Percentiles rank a stretch among this genome's conserved stretches.
These are phyloP conservation scores for Tylopilus plumbeoviolaceoides DNA, from an alignment of 768 basidiomycete species.

Conservation along the genomic window DNA sequence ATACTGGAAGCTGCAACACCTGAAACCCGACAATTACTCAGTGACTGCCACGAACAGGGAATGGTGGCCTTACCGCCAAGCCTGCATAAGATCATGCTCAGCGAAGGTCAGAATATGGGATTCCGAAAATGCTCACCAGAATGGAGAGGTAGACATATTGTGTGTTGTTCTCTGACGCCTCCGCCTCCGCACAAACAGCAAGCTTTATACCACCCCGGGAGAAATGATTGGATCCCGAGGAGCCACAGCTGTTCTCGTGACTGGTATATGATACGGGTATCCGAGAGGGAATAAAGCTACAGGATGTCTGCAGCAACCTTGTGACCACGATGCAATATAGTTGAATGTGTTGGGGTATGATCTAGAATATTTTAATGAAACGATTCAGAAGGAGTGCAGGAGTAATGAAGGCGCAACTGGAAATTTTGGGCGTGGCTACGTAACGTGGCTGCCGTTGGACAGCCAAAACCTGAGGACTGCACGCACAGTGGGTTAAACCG, in stretches of 20 bases:
- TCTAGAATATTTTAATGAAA: constrained; percentile 6
- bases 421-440: constrained; percentile 10
- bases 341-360: constrained; percentile 1
- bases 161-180: constrained; percentile 9
- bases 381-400: not conserved
- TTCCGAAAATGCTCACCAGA: constrained; percentile 25
- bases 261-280: not conserved
- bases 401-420: not conserved
- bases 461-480: not conserved
- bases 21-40: constrained; percentile 24
- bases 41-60: not conserved
- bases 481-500: constrained; percentile 7
- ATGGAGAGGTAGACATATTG: constrained; percentile 28
- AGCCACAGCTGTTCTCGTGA: constrained; percentile 11
- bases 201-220: constrained; percentile 17
- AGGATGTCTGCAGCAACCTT: constrained; percentile 10
- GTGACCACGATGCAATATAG: constrained; percentile 4
- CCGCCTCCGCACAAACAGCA: not conserved
- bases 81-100: constrained; percentile 34
- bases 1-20: constrained; percentile 62
- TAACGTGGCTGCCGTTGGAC: not conserved
- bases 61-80: constrained; percentile 50
- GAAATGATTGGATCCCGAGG: constrained; percentile 1
- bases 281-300: constrained; percentile 16
- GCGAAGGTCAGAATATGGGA: not conserved